A percentile compares a stretch with the other conserved stretches of the same genome.
phyloP scores from a whole-genome alignment of 164 flowering plant genomes.

The Annona squamosa region DNA sequence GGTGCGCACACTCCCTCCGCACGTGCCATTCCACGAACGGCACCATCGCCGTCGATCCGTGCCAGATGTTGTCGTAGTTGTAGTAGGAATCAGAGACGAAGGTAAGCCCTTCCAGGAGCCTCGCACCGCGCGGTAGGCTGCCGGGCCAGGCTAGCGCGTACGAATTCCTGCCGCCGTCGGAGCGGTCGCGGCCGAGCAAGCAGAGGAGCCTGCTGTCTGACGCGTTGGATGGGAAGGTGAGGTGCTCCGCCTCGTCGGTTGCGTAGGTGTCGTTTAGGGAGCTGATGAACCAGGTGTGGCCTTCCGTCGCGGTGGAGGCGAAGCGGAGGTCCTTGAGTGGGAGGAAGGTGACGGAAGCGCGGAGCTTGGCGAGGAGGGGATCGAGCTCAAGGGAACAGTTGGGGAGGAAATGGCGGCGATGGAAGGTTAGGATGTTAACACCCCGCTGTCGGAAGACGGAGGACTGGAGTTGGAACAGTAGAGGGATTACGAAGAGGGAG shows the following conservation, averaged over 20 bases:
- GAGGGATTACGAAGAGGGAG: constrained; percentile 20
- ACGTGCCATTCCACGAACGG: constrained; percentile 75
- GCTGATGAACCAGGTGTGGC: constrained; percentile 96
- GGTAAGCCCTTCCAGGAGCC: constrained; percentile 42
- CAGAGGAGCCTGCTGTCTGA: constrained; percentile 58
- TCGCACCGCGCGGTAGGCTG: constrained; percentile 45
- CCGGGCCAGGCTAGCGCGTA: constrained; percentile 76
- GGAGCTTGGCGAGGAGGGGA: constrained; percentile 32
- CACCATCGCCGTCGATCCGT: constrained; percentile 52
- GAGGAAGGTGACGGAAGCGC: constrained; percentile 56
- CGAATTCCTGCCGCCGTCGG: constrained; percentile 63
- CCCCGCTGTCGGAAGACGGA: background rate
- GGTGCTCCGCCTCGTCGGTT: constrained; percentile 60
- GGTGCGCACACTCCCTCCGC: constrained; percentile 30
- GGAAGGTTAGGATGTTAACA: background rate
- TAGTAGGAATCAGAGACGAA: constrained; percentile 70
- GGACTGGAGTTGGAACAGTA: constrained; percentile 35
- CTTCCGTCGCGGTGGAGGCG: constrained; percentile 36
- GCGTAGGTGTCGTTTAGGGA: constrained; percentile 50
- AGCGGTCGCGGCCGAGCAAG: constrained; percentile 46
- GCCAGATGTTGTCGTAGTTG: constrained; percentile 69
- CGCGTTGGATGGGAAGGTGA: constrained; percentile 50
- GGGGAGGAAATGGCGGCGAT: background rate
- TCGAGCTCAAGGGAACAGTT: constrained; percentile 17
- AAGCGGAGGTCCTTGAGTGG: constrained; percentile 69